phyloP scores from a whole-genome alignment of 345 rosid genomes.

The Salix udensis region DNA sequence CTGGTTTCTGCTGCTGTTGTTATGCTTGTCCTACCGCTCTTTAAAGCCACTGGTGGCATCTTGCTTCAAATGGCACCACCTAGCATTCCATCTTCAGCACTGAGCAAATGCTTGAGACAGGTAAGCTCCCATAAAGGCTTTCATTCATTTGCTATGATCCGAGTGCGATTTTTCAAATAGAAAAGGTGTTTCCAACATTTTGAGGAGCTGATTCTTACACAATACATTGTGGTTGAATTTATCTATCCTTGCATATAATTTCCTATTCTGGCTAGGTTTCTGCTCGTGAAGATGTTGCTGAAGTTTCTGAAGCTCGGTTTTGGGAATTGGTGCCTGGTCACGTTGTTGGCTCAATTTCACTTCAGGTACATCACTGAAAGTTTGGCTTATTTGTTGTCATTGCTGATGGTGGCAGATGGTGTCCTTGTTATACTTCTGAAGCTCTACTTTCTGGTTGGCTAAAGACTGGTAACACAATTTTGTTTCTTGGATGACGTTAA shows the following conservation, averaged over 20 bases:
- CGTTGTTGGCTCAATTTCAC: constrained; percentile 70
- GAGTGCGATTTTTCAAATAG: too few relatives aligned
- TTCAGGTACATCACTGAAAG: constrained; percentile 46
- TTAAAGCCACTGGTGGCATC: constrained; percentile 69
- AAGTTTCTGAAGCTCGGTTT: constrained; percentile 77
- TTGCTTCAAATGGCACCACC: constrained; percentile 97
- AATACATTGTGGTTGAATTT: neutral
- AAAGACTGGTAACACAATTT: neutral
- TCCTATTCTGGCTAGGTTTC: constrained; percentile 40
- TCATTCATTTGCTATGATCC: neutral
- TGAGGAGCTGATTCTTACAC: too few relatives aligned
- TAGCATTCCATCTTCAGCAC: constrained; percentile 72
- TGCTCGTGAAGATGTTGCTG: constrained; percentile 65
- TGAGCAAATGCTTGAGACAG: constrained; percentile 91
- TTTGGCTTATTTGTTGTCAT: neutral
- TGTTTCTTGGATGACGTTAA: neutral
- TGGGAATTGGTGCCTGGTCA: constrained; percentile 98
- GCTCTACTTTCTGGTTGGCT: neutral
- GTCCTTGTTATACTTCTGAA: neutral
- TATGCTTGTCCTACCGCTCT: constrained; percentile 86
- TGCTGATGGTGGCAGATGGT: neutral
- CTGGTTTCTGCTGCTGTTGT: constrained; percentile 76
- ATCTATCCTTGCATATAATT: too few relatives aligned
- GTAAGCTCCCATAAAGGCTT: constrained; percentile 26
- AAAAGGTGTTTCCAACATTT: too few relatives aligned